Conservation (phyloP, 768 basidiomycete genomes). For the Boletus rufocinnamomeus region DNA sequence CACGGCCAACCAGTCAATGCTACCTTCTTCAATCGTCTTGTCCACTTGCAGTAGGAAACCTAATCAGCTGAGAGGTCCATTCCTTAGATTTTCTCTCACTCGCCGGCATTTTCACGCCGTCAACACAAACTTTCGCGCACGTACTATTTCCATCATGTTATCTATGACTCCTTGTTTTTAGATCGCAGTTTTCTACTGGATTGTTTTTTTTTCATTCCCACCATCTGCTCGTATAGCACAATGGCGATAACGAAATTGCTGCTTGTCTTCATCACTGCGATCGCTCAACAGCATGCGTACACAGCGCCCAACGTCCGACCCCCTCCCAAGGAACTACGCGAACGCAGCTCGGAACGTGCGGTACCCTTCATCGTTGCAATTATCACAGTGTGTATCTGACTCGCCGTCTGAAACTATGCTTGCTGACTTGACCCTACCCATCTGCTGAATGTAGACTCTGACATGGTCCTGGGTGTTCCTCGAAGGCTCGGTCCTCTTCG, state of each 20-base stretch:
- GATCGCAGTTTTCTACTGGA: not conserved
- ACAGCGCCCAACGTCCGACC: not conserved
- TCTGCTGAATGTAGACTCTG: not conserved
- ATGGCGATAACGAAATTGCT: not conserved
- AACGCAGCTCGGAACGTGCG: not conserved
- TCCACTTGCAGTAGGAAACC: not conserved
- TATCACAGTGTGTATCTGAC: not conserved
- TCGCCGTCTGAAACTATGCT: not conserved
- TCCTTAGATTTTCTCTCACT: too few relatives aligned
- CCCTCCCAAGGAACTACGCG: not conserved
- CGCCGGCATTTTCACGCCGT: not conserved
- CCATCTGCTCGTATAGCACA: not conserved
- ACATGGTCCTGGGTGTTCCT: conserved; percentile 4
- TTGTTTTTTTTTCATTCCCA: not conserved
- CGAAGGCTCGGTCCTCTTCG: conserved; percentile 3
- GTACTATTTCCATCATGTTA: not conserved
- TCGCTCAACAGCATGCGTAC: not conserved
- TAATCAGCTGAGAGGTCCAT: not conserved
- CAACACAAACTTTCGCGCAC: not conserved
- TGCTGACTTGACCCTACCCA: not conserved
- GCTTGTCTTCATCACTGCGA: not conserved
- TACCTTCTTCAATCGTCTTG: too few relatives aligned
- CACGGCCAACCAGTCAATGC: not conserved
- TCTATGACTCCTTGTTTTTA: too few relatives aligned
- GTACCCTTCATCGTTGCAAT: not conserved